Conservation (phyloP, 2,329 filamentous ascomycete genomes). For the Penicillium freii region DNA sequence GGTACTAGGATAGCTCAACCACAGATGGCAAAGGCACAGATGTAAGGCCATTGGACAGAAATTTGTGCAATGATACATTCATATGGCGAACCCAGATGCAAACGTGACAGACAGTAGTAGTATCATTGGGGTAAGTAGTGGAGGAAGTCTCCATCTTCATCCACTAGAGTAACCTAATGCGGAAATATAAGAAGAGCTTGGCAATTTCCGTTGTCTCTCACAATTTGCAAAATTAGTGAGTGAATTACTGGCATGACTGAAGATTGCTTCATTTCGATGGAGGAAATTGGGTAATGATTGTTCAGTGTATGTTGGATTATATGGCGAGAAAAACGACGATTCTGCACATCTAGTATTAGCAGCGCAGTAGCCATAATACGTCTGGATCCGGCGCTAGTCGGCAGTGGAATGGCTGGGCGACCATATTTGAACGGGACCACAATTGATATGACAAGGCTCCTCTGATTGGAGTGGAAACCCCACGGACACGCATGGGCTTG, state of each 20-base stretch:
- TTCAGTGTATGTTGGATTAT: not conserved
- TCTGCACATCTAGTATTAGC: not conserved
- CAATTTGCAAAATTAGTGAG: not conserved
- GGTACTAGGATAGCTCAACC: slow-evolving; percentile 13
- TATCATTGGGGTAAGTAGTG: slow-evolving; percentile 24
- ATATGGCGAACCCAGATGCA: slow-evolving; percentile 16
- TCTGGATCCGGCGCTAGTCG: not conserved
- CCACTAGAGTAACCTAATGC: slow-evolving; percentile 18
- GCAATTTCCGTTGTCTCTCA: not conserved
- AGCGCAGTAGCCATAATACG: not conserved
- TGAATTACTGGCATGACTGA: not conserved
- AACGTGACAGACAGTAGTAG: slow-evolving; percentile 33
- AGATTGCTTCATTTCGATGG: not conserved
- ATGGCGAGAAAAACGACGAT: not conserved
- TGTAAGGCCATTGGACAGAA: slow-evolving; percentile 13
- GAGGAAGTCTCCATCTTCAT: slow-evolving; percentile 5
- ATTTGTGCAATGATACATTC: slow-evolving; percentile 16
- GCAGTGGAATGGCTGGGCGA: not conserved
- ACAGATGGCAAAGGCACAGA: slow-evolving; percentile 21
- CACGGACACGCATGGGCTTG: not conserved
- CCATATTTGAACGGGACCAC: not conserved
- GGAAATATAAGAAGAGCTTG: slow-evolving; percentile 8
- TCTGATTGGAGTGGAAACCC: not conserved
- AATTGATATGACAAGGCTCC: not conserved
- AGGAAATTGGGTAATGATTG: not conserved